phyloP scores from a whole-genome alignment of 192 early-diverging fungal species.

The Podila verticillata region DNA sequence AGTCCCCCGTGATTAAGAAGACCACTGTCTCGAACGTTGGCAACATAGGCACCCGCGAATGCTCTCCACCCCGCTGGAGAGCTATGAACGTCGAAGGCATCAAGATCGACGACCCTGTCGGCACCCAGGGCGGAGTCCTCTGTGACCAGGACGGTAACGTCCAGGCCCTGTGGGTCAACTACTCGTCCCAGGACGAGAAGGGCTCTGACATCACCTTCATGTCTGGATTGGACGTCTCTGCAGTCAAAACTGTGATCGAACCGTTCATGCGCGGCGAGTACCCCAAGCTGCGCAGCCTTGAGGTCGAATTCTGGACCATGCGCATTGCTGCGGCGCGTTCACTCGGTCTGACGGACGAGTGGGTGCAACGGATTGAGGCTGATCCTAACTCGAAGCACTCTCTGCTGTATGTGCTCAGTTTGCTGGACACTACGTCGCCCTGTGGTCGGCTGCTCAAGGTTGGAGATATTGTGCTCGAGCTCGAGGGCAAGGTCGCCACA shows the following conservation, averaged over 20 bases:
- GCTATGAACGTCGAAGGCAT: slow-evolving; percentile 69
- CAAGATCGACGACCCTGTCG: slow-evolving; percentile 73
- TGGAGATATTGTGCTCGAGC: slow-evolving; percentile 74
- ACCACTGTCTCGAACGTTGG: slow-evolving; percentile 67
- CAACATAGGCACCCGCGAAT: slow-evolving; percentile 75
- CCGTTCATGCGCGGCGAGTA: slow-evolving; percentile 58
- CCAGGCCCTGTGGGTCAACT: slow-evolving; percentile 74
- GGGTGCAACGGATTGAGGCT: slow-evolving; percentile 67
- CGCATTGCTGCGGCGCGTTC: slow-evolving; percentile 68
- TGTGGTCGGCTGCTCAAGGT: slow-evolving; percentile 66
- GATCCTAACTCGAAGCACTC: slow-evolving; percentile 59
- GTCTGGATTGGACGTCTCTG: slow-evolving; percentile 62
- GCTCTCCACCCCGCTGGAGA: slow-evolving; percentile 71
- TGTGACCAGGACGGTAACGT: slow-evolving; percentile 65
- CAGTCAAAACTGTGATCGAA: slow-evolving; percentile 61
- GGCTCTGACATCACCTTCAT: slow-evolving; percentile 73
- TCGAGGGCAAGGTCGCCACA: slow-evolving; percentile 71
- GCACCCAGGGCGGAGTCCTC: slow-evolving; percentile 75
- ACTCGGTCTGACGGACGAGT: slow-evolving; percentile 65
- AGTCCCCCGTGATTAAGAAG: slow-evolving; percentile 66
- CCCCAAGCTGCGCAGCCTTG: slow-evolving; percentile 64
- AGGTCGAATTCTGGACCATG: slow-evolving; percentile 71
- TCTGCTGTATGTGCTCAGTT: slow-evolving; percentile 65
- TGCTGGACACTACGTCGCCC: slow-evolving; percentile 65
- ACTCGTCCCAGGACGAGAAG: slow-evolving; percentile 74